phyloP scores from a whole-genome alignment of 345 rosid species.

The Acer yangbiense region DNA sequence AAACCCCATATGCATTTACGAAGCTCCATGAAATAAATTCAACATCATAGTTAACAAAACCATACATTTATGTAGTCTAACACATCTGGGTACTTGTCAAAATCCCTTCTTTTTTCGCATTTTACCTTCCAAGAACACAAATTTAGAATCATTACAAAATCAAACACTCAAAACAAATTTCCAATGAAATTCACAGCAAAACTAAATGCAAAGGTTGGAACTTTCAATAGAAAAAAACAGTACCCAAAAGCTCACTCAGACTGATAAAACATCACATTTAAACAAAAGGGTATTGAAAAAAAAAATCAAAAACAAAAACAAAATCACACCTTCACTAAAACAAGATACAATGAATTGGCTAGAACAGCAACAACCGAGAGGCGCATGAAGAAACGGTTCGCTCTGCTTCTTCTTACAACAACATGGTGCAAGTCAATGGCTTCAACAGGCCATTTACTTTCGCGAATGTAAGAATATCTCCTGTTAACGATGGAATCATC shows the following conservation, averaged over 20 bases:
- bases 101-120: neutral
- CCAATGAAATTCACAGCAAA: neutral
- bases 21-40: neutral
- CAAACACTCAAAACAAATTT: neutral
- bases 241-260: constrained; percentile 2
- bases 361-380: constrained; percentile 38
- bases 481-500: constrained; percentile 36
- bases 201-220: neutral
- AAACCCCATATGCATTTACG: neutral
- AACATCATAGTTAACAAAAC: neutral
- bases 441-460: constrained; percentile 41
- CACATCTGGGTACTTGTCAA: neutral
- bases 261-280: neutral
- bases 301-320: neutral
- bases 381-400: constrained; percentile 32
- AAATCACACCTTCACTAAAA: constrained; percentile 51
- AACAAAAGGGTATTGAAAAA: constrained; percentile 1
- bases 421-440: constrained; percentile 65
- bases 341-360: constrained; percentile 33
- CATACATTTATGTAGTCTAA: neutral
- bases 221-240: neutral
- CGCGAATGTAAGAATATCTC: constrained; percentile 49
- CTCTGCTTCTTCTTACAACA: constrained; percentile 42
- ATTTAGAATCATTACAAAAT: neutral
- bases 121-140: neutral